Evolutionary conservation across 495 filamentous ascomycete species (phyloP), one percentile per base, ranked within the genome.

Genomic region (Lasiosphaeris hirsuta): DNA sequence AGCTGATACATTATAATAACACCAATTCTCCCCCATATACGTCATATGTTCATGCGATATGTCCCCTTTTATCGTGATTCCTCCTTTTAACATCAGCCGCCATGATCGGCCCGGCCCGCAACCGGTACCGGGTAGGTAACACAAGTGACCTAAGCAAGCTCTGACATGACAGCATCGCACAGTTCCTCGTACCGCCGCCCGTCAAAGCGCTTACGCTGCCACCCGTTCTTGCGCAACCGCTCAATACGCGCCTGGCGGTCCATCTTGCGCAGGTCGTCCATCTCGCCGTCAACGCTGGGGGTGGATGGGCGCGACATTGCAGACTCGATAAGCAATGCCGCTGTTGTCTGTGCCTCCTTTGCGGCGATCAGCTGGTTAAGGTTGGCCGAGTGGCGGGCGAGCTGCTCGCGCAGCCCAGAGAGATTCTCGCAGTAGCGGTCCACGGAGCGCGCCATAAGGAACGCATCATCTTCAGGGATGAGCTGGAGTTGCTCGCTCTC

Each of bases 161-260:
- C 78, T 4, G 61, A 65, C 54, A 81, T 55, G 7, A 74, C 78
- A 14, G 67, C 64, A 58, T 80, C 78, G 50, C 77, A 76, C 4
- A 83, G 63, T 41, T 65, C 70, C 57, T 78, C 73, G 57, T 83
- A 83, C 51, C 73, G 68, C 47, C 67, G 63, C 4, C 59, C 62
- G 58, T 81, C 75, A 49, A 83, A 83, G 8, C 79, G 69, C 58
- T 75, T 71, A n/a, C 79, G 66, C 47, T 72, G 69, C 78, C 77
- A 81, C 7, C 76, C 76, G 41, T 47, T 61, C 37, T 67, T 70
- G 35, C 75, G 72, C 13, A 81, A 63, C 8, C 76, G 68, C 66
- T 77, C 73, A 55, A 81, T 79, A 39, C 76, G 64, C 7, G 71
- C 70, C 45, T 66, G 64, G 15, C 75, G 58, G 47, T 75, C 72